Conservation (phyloP, 306 rosid genomes). For the Glycine tomentella region DNA sequence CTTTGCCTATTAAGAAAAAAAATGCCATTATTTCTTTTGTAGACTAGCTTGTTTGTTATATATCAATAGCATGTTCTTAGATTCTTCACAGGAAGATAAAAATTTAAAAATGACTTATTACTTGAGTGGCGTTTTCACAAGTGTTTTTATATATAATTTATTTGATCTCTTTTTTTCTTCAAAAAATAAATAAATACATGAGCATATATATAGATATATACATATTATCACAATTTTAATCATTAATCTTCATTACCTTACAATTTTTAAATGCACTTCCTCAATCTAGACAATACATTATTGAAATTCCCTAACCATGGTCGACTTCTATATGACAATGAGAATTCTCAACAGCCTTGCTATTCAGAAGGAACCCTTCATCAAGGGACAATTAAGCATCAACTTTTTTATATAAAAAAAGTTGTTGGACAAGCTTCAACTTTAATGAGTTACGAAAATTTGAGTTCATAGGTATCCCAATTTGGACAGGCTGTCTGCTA, state of each 20-base stretch:
- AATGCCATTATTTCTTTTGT: constrained; percentile 3
- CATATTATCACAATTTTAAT: neutral
- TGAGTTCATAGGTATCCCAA: neutral
- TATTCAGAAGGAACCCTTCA: constrained; percentile 7
- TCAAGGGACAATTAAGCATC: neutral
- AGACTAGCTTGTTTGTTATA: constrained; percentile 32
- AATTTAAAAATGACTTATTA: constrained; percentile 23
- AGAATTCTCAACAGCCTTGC: neutral
- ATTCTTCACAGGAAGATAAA: constrained; percentile 43
- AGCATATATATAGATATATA: too few relatives aligned
- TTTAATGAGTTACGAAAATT: neutral
- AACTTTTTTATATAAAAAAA: neutral
- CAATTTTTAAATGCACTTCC: neutral
- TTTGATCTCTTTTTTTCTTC: too few relatives aligned
- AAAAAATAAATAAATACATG: neutral
- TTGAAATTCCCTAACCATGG: neutral
- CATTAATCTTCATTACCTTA: neutral
- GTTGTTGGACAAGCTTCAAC: neutral
- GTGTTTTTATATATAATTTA: too few relatives aligned
- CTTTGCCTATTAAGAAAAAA: neutral
- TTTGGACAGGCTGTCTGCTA: neutral
- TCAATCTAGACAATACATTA: neutral
- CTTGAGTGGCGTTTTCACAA: neutral
- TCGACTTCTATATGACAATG: neutral
- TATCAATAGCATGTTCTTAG: constrained; percentile 28